Base-by-base conservation (phyloP, 352 stramenopile genomes). In the Phytophthora palmivora region DNA sequence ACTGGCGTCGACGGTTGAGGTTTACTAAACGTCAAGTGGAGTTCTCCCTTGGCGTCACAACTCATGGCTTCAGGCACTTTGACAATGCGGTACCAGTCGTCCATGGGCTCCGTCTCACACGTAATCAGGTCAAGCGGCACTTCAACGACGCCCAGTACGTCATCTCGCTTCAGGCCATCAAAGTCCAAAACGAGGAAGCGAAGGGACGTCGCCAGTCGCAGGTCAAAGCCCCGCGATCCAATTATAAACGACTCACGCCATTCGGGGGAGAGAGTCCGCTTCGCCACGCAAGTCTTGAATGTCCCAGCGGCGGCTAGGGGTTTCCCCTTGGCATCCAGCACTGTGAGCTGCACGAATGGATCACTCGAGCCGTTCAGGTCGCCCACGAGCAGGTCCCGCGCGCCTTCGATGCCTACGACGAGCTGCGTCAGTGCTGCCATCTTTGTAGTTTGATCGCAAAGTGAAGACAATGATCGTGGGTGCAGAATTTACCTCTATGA, bases 311-410 rank as follows among this genome's bases (percentile, higher is more conserved):
- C 57, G 14, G 67, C 62, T 32, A 90, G 63, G 16, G 63, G 62
- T 2, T 77, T 60, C 46, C 77, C 79, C 41, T 67, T 75, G 53
- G 70, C 59, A 62, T 92, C 76, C 33, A 88, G 66, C 47, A 87
- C 75, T 45, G 70, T 64, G 11, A 92, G 46, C 48, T 75, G 52
- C 53, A 88, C 81, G 63, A 82, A 92, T 51, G 83, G 83, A 63
- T 92, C 83, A 70, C 83, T 92, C 34, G 79, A 84, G 50, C 85
- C 85, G 48, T 87, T 89, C 24, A 78, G 46, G 70, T 92, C 85
- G 38, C 74, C 82, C 8, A 74, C 78, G 46, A 89, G 72, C 28
- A 94, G 75, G 21, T 70, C 78, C 19, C 78, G 72, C 38, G 85
- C 85, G 66, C 77, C 76, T 18, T 78, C 72, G 41, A 94, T 51